A percentile compares a stretch with the other conserved stretches of the same genome.
These are phyloP conservation scores for Mortierella sp. DNA, from an alignment of 371 early-diverging fungal species.

Conservation along the genomic window DNA sequence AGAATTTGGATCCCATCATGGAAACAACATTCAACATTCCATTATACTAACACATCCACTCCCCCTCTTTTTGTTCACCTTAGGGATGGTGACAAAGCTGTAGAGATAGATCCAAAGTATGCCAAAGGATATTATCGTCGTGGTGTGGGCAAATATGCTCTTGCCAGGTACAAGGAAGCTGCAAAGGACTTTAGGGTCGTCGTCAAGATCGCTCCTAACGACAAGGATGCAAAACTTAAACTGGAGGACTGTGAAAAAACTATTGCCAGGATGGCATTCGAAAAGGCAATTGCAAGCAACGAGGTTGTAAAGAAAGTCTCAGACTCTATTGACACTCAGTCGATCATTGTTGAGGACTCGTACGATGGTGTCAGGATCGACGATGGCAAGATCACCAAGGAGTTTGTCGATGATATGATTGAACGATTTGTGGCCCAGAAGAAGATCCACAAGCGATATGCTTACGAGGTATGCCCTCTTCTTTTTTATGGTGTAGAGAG, in stretches of 20 bases:
- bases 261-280: conserved; percentile 88
- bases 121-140: conserved; percentile 77
- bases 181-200: conserved; percentile 60
- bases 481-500: not conserved
- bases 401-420: conserved; percentile 84
- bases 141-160: conserved; percentile 49
- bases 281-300: conserved; percentile 85
- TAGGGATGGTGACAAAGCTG: conserved; percentile 89
- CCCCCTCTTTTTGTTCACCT: conserved; percentile 12
- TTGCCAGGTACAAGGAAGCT: conserved; percentile 54
- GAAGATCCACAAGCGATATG: conserved; percentile 70
- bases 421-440: conserved; percentile 89
- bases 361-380: conserved; percentile 74
- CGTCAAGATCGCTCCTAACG: conserved; percentile 74
- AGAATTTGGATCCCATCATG: not conserved
- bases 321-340: conserved; percentile 40
- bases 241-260: conserved; percentile 91
- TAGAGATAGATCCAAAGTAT: conserved; percentile 85
- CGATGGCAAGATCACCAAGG: conserved; percentile 76
- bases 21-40: not conserved
- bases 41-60: not conserved
- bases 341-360: conserved; percentile 74
- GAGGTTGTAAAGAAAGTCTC: conserved; percentile 35
- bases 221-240: conserved; percentile 78
- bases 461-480: conserved; percentile 3